phyloP scores from a whole-genome alignment of 495 filamentous ascomycete genomes.

The Aspergillus homomorphus region DNA sequence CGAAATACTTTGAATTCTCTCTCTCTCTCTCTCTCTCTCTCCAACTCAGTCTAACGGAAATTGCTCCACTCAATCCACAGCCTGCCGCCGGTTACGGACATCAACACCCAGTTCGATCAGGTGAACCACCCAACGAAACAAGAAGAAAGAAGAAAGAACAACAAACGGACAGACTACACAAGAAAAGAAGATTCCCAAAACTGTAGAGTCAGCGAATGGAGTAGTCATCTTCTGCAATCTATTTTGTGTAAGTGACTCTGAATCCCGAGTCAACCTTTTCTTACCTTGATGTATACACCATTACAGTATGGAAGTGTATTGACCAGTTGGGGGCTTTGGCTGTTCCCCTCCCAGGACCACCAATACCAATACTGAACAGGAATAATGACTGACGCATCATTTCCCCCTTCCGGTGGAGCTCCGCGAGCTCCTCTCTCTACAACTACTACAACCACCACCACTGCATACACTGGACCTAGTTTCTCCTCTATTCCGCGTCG shows the following conservation, averaged over 20 bases:
- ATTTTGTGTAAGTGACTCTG: not conserved
- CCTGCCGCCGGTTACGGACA: too few species aligned
- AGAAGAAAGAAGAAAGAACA: not conserved
- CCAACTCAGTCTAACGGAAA: too few species aligned
- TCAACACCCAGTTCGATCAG: too few species aligned
- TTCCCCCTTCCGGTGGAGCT: constrained; percentile 48
- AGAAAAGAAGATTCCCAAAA: too few species aligned
- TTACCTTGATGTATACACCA: not conserved
- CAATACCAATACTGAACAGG: constrained; percentile 10
- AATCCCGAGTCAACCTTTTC: not conserved
- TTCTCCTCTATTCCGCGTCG: constrained; percentile 46
- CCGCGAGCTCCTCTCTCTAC: constrained; percentile 31
- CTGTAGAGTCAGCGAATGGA: constrained; percentile 5
- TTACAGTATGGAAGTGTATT: not conserved
- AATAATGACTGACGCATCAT: constrained; percentile 47
- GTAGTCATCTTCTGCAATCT: constrained; percentile 2
- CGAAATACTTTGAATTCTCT: too few species aligned
- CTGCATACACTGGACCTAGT: constrained; percentile 32
- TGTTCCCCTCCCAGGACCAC: constrained; percentile 13
- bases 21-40: too few species aligned
- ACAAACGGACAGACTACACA: not conserved
- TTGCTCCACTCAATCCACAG: too few species aligned
- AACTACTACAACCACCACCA: constrained; percentile 14
- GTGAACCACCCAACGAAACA: too few species aligned
- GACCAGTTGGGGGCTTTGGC: constrained; percentile 18